phyloP scores from a whole-genome alignment of 305 asterid genomes.

The Rubia occidens region DNA sequence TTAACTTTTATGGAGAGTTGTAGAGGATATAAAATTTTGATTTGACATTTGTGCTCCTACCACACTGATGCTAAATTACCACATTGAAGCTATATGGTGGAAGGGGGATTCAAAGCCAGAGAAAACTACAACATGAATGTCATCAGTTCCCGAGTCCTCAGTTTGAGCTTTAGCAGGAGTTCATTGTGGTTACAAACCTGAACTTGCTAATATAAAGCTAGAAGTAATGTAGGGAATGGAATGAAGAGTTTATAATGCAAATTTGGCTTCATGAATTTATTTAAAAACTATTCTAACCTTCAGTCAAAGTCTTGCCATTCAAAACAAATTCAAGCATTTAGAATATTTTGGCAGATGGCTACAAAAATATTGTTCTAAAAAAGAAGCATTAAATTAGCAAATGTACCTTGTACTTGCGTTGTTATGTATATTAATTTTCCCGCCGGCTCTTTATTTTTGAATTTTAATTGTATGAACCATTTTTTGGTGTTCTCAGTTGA shows the following conservation, averaged over 20 bases:
- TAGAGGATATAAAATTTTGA: background rate
- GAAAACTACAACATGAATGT: background rate
- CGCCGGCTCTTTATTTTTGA: background rate
- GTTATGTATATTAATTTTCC: background rate
- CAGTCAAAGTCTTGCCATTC: background rate
- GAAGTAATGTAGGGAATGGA: background rate
- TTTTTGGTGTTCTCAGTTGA: conserved; percentile 43
- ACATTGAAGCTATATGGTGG: background rate
- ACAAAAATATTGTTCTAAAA: background rate
- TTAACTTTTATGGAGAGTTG: background rate
- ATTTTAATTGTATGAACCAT: background rate
- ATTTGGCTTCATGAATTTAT: background rate
- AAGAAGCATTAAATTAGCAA: background rate
- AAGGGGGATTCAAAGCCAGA: background rate
- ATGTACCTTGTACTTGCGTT: background rate
- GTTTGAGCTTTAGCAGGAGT: background rate
- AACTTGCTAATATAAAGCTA: background rate
- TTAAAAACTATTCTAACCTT: background rate
- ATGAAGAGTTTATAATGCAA: background rate
- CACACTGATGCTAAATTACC: conserved; percentile 2
- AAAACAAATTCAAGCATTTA: background rate
- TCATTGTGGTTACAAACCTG: background rate
- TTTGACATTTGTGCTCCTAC: background rate
- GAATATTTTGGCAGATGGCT: background rate
- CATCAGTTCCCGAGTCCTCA: background rate